Base-by-base conservation (phyloP, 2,329 filamentous ascomycete genomes). In the Neonectria sp. region DNA sequence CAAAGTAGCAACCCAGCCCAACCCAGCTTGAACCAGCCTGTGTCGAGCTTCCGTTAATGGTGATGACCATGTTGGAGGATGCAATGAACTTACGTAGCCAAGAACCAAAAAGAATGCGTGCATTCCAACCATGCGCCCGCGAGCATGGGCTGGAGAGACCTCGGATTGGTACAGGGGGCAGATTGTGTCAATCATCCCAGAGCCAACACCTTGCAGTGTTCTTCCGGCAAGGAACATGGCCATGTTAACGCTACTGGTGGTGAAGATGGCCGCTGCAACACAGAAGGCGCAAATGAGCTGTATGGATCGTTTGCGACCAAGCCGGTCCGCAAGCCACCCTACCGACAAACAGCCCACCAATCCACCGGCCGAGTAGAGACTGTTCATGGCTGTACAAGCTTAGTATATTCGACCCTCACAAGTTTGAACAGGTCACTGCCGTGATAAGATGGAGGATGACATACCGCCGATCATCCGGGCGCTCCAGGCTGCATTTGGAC, bases 181-280 rank as follows among this genome's bases (percentile, higher is more conserved):
- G 53, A 56, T 56, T 13, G 33, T 40, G 35, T 56, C 37, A 9
- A 56, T 56, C 53, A 56, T 56, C 2, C 53, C 53, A 13, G 37
- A 40, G 2, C 29, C 17, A 21, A n/a, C 6, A 4, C 53, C 53
- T 25, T 56, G 33, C 9, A 56, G 35, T 4, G 24, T 17, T 40
- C 53, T n/a, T 1, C 53, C 37, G 13, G 29, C 35, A 3, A 56
- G 37, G 24, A 56, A 43, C 53, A 56, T 56, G 8, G 53, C 53
- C 2, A 56, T 43, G 17, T 56, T 35, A 4, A 45, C 35, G 8
- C 31, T 29, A 6, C n/a, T 35, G 24, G 53, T 43, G 6, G 33
- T 35, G 13, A 56, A 45, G 24, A 43, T 40, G 21, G 35, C 11
- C 13, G 53, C 33, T 9, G 25, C 12, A 13, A 56, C n/a, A 11